Evolutionary conservation across 371 early-diverging fungal species (phyloP), one percentile per base, ranked within the genome.

Genomic region (Rhizopus sp.): DNA sequence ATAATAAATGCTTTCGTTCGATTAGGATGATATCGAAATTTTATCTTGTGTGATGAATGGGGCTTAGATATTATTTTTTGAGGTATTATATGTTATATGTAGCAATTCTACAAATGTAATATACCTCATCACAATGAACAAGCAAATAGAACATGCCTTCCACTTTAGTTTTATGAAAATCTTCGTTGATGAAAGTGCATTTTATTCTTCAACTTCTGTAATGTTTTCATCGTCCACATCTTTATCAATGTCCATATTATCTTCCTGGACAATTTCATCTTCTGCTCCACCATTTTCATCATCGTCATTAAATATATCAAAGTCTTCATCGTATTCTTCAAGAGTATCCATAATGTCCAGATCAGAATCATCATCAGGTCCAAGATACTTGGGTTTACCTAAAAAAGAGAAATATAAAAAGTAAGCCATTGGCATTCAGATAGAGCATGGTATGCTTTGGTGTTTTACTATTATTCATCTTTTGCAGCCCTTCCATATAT

Each of bases 361-460:
- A 7, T 60, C 53, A 5, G 33, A 47, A 32, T 63, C 63, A 10
- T 53, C 42, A 10, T 41, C 59, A 4, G 34, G 50, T 33, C 50
- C 54, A 32, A 31, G 52, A 5, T 52, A 33, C 3, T 16, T 31
- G 12, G 39, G 29, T 29, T 52, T 45, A 9, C 35, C 63, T 34
- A 17, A 41, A 32, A 35, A 16, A 45, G 15, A 46, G 5, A 44
- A 16, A 34, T 35, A 29, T n/a, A 23, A n/a, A 10, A 6, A 32
- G 12, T 32, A 8, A 40, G 13, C 9, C 1, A 32, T 15, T 42
- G 16, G 15, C 15, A 17, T 3, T 0, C 57, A 95, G 54, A 84
- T 94, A 72, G 96, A 95, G 63, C 86, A 86, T 44, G 60, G 93
- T n/a, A 90, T 92, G 88, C 83, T 86, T 39, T 66, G 93, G 13